Conservation (phyloP, 2,329 filamentous ascomycete genomes). For the Endocalyx cinctus region DNA sequence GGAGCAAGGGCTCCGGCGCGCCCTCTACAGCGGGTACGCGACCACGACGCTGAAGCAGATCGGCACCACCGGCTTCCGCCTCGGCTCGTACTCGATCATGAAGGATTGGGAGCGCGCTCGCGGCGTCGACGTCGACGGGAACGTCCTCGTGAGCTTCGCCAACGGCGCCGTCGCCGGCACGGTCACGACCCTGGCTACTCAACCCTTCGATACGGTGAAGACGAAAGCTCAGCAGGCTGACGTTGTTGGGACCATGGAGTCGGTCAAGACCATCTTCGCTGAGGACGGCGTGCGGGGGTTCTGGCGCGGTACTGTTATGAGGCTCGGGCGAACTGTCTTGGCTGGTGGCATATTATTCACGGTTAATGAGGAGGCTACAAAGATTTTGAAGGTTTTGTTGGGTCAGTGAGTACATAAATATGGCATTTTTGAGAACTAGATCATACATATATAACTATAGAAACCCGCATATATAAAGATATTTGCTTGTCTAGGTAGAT, state of each 20-base stretch:
- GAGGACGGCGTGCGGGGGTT: conserved; percentile 55
- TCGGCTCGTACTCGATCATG: conserved; percentile 60
- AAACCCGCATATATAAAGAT: too few relatives aligned
- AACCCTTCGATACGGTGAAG: conserved; percentile 58
- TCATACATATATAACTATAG: too few relatives aligned
- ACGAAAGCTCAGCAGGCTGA: conserved; percentile 54
- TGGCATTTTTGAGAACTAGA: too few relatives aligned
- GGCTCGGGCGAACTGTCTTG: conserved; percentile 55
- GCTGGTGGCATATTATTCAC: conserved; percentile 29
- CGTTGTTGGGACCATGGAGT: conserved; percentile 49
- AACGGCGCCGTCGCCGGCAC: conserved; percentile 33
- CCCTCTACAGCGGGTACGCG: conserved; percentile 54
- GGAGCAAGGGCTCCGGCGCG: conserved; percentile 46
- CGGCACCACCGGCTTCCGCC: conserved; percentile 55
- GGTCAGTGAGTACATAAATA: too few relatives aligned
- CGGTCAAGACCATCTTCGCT: conserved; percentile 44
- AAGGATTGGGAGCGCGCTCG: conserved; percentile 41
- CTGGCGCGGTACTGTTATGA: conserved; percentile 62
- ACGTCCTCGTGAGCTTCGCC: conserved; percentile 31
- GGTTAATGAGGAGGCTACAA: conserved; percentile 27
- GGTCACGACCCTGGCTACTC: conserved; percentile 47
- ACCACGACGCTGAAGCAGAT: conserved; percentile 61
- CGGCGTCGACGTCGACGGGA: conserved; percentile 27
- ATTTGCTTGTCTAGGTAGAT: too few relatives aligned
- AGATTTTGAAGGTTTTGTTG: conserved; percentile 18